A percentile compares a stretch with the other conserved stretches of the same genome.
phyloP scores from a whole-genome alignment of 2,329 filamentous ascomycete species.

The Sclerotinia glacialis region DNA sequence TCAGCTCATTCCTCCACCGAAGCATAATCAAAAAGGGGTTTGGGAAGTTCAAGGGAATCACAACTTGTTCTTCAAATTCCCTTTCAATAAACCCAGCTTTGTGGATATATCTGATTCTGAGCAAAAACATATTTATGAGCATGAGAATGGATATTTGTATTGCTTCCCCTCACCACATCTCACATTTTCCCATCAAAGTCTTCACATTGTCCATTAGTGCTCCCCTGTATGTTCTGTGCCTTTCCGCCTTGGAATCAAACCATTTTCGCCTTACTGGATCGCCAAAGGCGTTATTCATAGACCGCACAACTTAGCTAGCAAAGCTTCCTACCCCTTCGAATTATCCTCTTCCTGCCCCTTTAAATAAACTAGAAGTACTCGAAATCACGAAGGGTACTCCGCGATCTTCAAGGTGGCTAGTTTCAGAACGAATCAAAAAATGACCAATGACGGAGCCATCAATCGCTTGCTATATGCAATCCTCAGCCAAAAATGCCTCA shows the following conservation, averaged over 20 bases:
- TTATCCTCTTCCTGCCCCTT: not conserved
- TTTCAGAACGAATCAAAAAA: slow-evolving; percentile 41
- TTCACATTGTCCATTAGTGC: slow-evolving; percentile 31
- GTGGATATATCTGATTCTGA: not conserved
- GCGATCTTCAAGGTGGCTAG: slow-evolving; percentile 33
- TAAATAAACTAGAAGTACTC: slow-evolving; percentile 8
- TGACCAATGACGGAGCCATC: slow-evolving; percentile 49
- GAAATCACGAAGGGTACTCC: not conserved
- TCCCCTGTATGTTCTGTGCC: slow-evolving; percentile 15
- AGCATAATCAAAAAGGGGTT: no score
- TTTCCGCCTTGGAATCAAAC: slow-evolving; percentile 8
- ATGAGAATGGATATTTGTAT: slow-evolving; percentile 13
- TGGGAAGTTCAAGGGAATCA: not conserved
- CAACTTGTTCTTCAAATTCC: not conserved
- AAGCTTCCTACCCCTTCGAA: not conserved
- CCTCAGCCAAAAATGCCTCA: slow-evolving; percentile 53
- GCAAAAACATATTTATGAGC: not conserved
- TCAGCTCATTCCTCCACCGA: not conserved
- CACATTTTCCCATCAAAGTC: slow-evolving; percentile 25
- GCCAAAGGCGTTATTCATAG: not conserved
- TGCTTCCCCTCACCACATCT: slow-evolving; percentile 15
- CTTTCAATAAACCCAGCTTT: not conserved
- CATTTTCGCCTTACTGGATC: not conserved
- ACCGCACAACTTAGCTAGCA: not conserved
- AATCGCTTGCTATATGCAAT: slow-evolving; percentile 54